Evolutionary conservation across 176 grass and related monocot genomes (phyloP), one percentile per base, ranked within the genome.

Genomic region (Triticum turgidum): DNA sequence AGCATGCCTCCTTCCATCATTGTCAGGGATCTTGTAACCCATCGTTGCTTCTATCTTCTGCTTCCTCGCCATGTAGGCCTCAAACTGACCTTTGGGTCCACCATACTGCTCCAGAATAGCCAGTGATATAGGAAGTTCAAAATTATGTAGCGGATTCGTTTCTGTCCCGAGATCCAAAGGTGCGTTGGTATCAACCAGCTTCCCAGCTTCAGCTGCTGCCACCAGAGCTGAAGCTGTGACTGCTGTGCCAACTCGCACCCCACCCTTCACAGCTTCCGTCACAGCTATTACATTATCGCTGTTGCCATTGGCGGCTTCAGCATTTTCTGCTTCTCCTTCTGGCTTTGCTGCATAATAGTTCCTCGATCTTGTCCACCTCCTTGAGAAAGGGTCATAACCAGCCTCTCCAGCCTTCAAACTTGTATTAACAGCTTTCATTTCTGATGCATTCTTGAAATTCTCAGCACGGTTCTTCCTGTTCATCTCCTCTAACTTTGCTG

Each of bases 381-480:
- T 92, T 25, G 97, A 98, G 51, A 96, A 98, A 61, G 97, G 97
- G 76, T 98, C 94, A 80, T 98, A 98, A 67, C 97, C 97, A 49
- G 94, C 94, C 85, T 98, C 97, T 83, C 97, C 97, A 70, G 86
- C 97, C 80, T 96, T 98, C 64, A 98, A 79, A 86, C 82, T 79
- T 3, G 84, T 94, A 82, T 99, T 99, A 34, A 96, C 85, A 38
- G 93, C 92, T 80, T 96, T 99, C 87, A 94, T 10, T 85, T 96
- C 97, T 11, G 97, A 99, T 33, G 97, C 94, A 68, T 96, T 99
- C 82, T 92, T 96, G 79, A 99, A 99, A 75, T 99, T 98, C 51
- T 98, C 96, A 42, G 84, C 93, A 30, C 93, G 89, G 75, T 98
- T 99, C 85, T 88, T 95, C 74, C 89, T 85, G 83, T 99, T 99